Conservation (phyloP, 2,329 filamentous ascomycete species). For the Sclerotinia trifoliorum region DNA sequence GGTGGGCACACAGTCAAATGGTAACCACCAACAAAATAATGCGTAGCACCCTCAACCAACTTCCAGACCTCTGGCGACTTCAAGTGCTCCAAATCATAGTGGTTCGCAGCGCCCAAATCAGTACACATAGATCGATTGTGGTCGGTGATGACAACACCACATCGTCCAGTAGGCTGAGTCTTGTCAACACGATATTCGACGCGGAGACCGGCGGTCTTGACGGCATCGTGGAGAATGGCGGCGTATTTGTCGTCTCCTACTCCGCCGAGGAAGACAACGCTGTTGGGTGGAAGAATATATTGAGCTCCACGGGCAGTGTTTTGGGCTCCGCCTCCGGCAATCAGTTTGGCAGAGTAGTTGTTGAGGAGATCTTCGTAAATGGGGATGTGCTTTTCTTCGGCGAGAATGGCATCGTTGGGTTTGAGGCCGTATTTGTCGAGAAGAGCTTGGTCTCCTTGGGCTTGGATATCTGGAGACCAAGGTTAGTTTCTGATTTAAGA, state of each 20-base stretch:
- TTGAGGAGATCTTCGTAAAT: slow-evolving; percentile 93
- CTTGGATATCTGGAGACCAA: slow-evolving; percentile 77
- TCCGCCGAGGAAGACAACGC: slow-evolving; percentile 89
- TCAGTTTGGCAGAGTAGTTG: slow-evolving; percentile 89
- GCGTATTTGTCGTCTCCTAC: slow-evolving; percentile 96
- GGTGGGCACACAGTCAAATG: slow-evolving; percentile 95
- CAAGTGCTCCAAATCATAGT: slow-evolving; percentile 92
- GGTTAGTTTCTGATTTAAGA: slow-evolving; percentile 14
- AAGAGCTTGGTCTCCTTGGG: slow-evolving; percentile 74
- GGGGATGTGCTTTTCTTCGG: slow-evolving; percentile 82
- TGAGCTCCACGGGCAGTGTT: slow-evolving; percentile 95
- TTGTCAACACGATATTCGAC: slow-evolving; percentile 94
- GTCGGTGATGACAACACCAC: slow-evolving; percentile 94
- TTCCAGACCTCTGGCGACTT: slow-evolving; percentile 90
- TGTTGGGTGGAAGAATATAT: slow-evolving; percentile 89
- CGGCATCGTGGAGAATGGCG: slow-evolving; percentile 81
- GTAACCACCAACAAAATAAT: slow-evolving; percentile 94
- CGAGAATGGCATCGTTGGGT: slow-evolving; percentile 95
- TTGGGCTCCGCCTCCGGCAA: slow-evolving; percentile 93
- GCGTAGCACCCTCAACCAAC: slow-evolving; percentile 81
- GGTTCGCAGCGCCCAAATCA: slow-evolving; percentile 92
- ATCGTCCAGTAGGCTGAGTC: slow-evolving; percentile 81
- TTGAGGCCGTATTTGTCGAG: slow-evolving; percentile 93
- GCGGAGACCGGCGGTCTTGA: slow-evolving; percentile 81
- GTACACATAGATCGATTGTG: slow-evolving; percentile 95